Evolutionary conservation across 2,329 filamentous ascomycete species (phyloP), one percentile per base, ranked within the genome.

Genomic region (Neospermospora avenae): DNA sequence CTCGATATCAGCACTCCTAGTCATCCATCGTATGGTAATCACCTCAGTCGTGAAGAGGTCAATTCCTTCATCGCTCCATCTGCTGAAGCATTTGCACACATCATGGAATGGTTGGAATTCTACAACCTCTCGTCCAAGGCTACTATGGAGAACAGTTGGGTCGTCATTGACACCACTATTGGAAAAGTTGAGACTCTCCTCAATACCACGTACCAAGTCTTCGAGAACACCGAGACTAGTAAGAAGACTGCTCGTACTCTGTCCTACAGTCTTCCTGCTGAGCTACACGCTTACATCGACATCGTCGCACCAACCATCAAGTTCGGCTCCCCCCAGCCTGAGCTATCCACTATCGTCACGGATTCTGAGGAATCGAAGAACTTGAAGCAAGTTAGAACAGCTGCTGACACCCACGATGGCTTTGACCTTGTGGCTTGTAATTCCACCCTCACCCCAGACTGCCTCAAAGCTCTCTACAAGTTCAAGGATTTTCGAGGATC

Each of bases 91-190:
- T 66, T 74, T 7, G 64, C 72, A 0, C 66, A 71, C 1, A 75
- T 80, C 16, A 68, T 74, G 8, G 65, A 62, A 22, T 82, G 80
- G 80, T 71, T 82, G n/a, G 69, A 76, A 61, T 65, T 66, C 16
- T 69, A 72, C 3, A 76, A 76, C 13, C 69, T 79, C 51, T 28
- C 48, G 2, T 67, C 67, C 24, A 34, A n/a, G 42, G 79, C 81
- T 69, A 81, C 74, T 65, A 72, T 79, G 0, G 79, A 81, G 45
- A 79, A 79, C 67, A 82, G 84, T 65, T 84, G 81, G 79, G 77
- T 73, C n/a, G 61, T 63, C 37, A 51, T 71, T 35, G 62, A 66
- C 11, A 62, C 65, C 6, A 70, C 68, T 1, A 59, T 72, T 45
- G 61, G 61, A 14, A 51, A 67, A 48, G 70, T 66, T 1, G 67